Evolutionary conservation across 257 asterid species (phyloP).

Genomic region (Jasminum sambac): DNA sequence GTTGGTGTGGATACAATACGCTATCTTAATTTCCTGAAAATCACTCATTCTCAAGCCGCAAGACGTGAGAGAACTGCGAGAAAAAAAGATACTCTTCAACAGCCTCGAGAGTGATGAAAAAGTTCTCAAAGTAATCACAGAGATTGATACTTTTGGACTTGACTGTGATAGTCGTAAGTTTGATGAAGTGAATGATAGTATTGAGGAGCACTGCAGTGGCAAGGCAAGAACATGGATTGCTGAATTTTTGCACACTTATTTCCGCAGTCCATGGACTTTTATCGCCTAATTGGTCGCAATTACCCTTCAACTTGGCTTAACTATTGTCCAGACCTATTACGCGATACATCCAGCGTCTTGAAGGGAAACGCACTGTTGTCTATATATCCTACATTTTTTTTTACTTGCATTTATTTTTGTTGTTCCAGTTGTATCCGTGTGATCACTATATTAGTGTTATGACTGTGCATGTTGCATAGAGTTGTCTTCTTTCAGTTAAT

Average conservation of each 20-base stretch:
- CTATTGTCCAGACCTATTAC: slow-evolving; percentile 15
- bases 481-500: no score
- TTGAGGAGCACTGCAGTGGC: neutral
- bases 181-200: neutral
- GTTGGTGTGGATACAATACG: slow-evolving; percentile 1
- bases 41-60: slow-evolving; percentile 25
- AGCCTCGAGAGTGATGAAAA: slow-evolving; percentile 34
- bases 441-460: no score
- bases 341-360: neutral
- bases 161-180: no score
- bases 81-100: slow-evolving; percentile 24
- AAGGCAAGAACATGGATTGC: neutral
- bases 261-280: slow-evolving; percentile 24
- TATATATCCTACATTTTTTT: no score
- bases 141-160: slow-evolving; percentile 4
- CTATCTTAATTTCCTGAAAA: slow-evolving; percentile 36
- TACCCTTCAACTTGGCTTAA: neutral
- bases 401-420: no score
- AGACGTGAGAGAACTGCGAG: slow-evolving; percentile 40
- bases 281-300: slow-evolving; percentile 18
- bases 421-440: no score
- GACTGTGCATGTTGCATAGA: no score
- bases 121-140: slow-evolving; percentile 14
- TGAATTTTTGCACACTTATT: neutral
- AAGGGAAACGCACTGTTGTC: no score